Evolutionary conservation across 1,139 yeast genomes (phyloP).

Genomic region (Suhomyces wounanorum): DNA sequence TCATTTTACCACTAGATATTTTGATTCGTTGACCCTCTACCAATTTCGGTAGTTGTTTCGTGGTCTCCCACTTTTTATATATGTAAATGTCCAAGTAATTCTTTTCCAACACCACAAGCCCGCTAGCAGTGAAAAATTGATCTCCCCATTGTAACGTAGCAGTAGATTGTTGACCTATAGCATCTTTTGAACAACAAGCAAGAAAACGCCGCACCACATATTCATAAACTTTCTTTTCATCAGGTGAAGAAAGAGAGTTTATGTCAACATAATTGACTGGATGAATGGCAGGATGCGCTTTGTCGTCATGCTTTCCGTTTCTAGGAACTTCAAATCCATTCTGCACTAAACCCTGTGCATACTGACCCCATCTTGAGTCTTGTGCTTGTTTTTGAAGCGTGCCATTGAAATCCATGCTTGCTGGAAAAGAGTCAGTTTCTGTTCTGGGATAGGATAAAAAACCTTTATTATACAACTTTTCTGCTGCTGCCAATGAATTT

Average conservation of each 20-base stretch:
- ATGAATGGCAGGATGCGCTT: conserved; percentile 98
- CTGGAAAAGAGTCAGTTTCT: conserved; percentile 88
- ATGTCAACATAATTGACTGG: conserved; percentile 62
- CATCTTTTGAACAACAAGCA: conserved; percentile 93
- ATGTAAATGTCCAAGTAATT: conserved; percentile 81
- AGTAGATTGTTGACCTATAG: conserved; percentile 70
- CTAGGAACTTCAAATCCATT: conserved; percentile 63
- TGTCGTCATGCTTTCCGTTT: conserved; percentile 81
- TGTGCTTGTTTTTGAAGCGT: conserved; percentile 62
- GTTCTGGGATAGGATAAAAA: conserved; percentile 95
- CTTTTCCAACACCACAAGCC: conserved; percentile 67
- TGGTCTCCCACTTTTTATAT: conserved; percentile 77
- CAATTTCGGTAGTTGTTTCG: conserved; percentile 67
- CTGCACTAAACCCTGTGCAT: conserved; percentile 37
- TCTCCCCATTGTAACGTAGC: conserved; percentile 74
- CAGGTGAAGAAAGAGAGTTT: conserved; percentile 37
- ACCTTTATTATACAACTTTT: conserved; percentile 80
- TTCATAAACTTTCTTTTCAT: conserved; percentile 77
- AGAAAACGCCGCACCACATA: conserved; percentile 83
- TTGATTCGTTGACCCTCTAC: conserved; percentile 55
- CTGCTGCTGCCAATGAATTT: conserved; percentile 80
- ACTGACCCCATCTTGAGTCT: conserved; percentile 51
- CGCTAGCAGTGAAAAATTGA: conserved; percentile 70
- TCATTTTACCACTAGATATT: conserved; percentile 57
- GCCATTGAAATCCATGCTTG: conserved; percentile 64